A percentile compares a stretch with the other conserved stretches of the same genome.
These are phyloP conservation scores for Ceratocystis cubensis DNA, from an alignment of 2,329 filamentous ascomycete genomes.

Conservation along the genomic window DNA sequence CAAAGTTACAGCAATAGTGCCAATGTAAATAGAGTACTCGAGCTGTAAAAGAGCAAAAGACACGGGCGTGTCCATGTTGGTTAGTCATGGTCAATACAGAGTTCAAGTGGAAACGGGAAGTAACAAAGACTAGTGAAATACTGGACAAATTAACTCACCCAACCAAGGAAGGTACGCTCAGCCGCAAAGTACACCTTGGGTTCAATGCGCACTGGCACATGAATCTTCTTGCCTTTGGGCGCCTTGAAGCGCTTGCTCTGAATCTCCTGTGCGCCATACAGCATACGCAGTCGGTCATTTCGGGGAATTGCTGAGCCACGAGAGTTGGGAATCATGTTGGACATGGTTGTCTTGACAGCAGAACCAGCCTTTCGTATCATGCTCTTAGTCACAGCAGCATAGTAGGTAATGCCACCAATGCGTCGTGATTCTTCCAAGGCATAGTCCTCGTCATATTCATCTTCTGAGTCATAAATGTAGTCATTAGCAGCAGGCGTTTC, in stretches of 20 bases:
- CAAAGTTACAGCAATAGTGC: conserved; percentile 70
- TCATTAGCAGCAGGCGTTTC: conserved; percentile 48
- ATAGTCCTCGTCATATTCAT: conserved; percentile 64
- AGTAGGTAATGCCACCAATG: conserved; percentile 66
- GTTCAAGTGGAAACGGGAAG: neutral
- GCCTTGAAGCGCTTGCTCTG: conserved; percentile 53
- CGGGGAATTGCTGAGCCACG: conserved; percentile 44
- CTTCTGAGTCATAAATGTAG: conserved; percentile 75
- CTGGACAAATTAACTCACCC: conserved; percentile 45
- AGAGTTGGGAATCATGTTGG: conserved; percentile 41
- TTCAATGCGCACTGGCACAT: conserved; percentile 89
- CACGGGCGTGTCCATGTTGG: neutral
- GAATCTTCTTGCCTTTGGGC: conserved; percentile 78
- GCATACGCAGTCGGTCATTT: conserved; percentile 39
- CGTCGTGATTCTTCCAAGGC: conserved; percentile 65
- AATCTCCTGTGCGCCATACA: conserved; percentile 45
- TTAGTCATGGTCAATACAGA: conserved; percentile 17
- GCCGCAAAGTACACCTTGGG: conserved; percentile 97
- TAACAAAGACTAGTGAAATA: neutral
- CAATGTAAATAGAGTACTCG: conserved; percentile 91
- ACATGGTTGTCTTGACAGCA: conserved; percentile 6
- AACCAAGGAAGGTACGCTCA: conserved; percentile 89
- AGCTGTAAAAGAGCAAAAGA: conserved; percentile 40
- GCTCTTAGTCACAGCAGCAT: conserved; percentile 36
- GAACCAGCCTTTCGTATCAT: conserved; percentile 16